Evolutionary conservation across 129 eudicot genomes (phyloP).

Genomic region (Lactuca sativa): DNA sequence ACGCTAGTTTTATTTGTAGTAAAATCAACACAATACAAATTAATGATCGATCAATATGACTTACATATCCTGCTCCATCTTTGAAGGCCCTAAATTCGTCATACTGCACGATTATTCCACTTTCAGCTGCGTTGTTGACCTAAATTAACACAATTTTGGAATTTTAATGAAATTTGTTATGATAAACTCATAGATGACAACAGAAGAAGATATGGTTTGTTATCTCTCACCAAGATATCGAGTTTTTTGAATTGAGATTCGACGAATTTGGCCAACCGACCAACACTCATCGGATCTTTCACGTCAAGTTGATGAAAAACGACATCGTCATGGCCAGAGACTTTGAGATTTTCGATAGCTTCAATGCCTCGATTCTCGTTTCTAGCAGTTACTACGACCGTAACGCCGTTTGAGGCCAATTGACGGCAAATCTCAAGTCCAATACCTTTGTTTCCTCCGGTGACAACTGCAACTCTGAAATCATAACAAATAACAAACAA

Average conservation of each 20-base stretch:
- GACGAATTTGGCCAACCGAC: constrained; percentile 12
- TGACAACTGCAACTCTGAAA: constrained; percentile 33
- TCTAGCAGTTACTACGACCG: constrained; percentile 28
- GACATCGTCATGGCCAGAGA: constrained; percentile 16
- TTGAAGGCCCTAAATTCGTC: constrained; percentile 39
- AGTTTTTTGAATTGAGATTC: constrained; percentile 25
- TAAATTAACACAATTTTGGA: constrained; percentile 1
- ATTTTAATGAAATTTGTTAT: not conserved
- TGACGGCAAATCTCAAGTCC: constrained; percentile 32
- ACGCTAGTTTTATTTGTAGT: not conserved
- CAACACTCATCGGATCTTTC: constrained; percentile 27
- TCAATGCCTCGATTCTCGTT: constrained; percentile 14
- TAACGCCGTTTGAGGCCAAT: constrained; percentile 20
- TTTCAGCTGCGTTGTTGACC: constrained; percentile 48
- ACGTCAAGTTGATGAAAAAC: constrained; percentile 38
- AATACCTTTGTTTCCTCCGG: constrained; percentile 39
- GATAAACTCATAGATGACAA: too few species aligned
- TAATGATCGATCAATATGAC: not conserved
- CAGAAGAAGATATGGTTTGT: not conserved
- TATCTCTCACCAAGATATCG: constrained; percentile 28
- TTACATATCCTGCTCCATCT: constrained; percentile 44
- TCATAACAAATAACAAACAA: not conserved
- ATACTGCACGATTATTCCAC: constrained; percentile 20
- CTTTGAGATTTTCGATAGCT: constrained; percentile 18
- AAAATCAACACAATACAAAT: not conserved